These are phyloP conservation scores for Corylus avellana DNA, from an alignment of 306 rosid genomes.

Conservation along the genomic window DNA sequence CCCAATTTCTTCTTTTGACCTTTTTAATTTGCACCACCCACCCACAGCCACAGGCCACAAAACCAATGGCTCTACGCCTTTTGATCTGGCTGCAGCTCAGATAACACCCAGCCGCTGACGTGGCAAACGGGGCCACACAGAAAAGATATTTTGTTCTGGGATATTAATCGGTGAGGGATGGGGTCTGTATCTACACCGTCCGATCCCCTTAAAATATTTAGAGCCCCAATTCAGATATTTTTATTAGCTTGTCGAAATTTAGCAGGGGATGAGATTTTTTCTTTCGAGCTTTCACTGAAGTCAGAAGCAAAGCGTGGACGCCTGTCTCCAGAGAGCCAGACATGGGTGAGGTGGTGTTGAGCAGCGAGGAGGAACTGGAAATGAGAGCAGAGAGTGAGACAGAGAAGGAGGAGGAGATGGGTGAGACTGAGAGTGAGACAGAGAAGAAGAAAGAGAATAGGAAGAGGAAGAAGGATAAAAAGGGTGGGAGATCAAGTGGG, in stretches of 20 bases:
- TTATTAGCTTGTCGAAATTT: background rate
- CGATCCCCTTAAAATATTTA: slow-evolving; percentile 18
- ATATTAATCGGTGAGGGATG: slow-evolving; percentile 16
- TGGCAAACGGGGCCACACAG: slow-evolving; percentile 34
- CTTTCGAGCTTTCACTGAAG: background rate
- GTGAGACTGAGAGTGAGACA: background rate
- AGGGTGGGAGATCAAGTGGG: slow-evolving; percentile 48
- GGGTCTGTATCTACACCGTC: slow-evolving; percentile 37
- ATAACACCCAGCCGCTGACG: slow-evolving; percentile 51
- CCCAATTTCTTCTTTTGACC: background rate
- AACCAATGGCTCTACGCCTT: slow-evolving; percentile 37
- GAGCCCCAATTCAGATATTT: slow-evolving; percentile 31
- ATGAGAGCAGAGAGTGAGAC: slow-evolving; percentile 12
- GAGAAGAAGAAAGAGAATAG: slow-evolving; percentile 19
- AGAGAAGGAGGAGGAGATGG: slow-evolving; percentile 27
- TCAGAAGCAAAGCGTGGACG: background rate
- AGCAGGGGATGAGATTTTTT: slow-evolving; percentile 22
- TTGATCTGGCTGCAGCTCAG: slow-evolving; percentile 32
- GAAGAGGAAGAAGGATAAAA: slow-evolving; percentile 27
- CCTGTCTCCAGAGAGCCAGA: background rate
- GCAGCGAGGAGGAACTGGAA: slow-evolving; percentile 52
- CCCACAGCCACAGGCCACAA: slow-evolving; percentile 7
- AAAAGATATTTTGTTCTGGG: slow-evolving; percentile 57
- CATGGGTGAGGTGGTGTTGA: slow-evolving; percentile 63
- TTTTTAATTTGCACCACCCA: slow-evolving; percentile 55